A percentile compares a stretch with the other conserved stretches of the same genome.
These are phyloP conservation scores for Acacia melanoxylon DNA, from an alignment of 306 rosid species.

Conservation along the genomic window DNA sequence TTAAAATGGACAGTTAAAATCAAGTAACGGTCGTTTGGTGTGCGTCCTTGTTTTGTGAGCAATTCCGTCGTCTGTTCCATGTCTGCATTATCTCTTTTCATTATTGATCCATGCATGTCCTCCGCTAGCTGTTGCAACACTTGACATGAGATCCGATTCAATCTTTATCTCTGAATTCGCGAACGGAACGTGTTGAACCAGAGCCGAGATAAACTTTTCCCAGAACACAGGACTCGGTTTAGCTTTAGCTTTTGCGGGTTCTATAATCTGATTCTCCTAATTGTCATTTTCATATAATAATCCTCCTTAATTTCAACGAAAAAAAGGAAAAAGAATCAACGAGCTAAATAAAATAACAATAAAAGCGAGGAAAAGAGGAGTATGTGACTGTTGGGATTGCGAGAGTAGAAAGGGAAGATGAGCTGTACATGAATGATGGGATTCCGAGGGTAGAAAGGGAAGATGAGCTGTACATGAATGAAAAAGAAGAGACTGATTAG, in stretches of 20 bases:
- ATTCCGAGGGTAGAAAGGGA: neutral
- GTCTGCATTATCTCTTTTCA: neutral
- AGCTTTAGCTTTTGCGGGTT: neutral
- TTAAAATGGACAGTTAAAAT: no score
- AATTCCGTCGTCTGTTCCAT: no score
- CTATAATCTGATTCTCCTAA: neutral
- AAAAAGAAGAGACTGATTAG: neutral
- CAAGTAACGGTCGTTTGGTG: no score
- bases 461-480: slow-evolving; percentile 21
- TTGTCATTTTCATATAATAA: neutral
- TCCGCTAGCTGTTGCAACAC: neutral
- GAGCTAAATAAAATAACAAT: neutral
- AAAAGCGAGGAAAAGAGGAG: neutral
- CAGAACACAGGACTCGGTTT: neutral
- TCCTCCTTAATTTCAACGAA: neutral
- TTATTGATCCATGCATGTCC: neutral
- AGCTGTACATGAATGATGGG: slow-evolving; percentile 33
- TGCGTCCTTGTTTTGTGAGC: no score
- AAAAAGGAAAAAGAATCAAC: neutral
- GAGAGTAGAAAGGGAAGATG: no score
- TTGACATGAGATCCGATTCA: neutral
- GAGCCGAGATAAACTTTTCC: neutral
- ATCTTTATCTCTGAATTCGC: neutral
- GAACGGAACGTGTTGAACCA: neutral
- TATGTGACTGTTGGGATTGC: no score